Conservation (phyloP, 2,329 filamentous ascomycete genomes). For the Alternaria sp. region DNA sequence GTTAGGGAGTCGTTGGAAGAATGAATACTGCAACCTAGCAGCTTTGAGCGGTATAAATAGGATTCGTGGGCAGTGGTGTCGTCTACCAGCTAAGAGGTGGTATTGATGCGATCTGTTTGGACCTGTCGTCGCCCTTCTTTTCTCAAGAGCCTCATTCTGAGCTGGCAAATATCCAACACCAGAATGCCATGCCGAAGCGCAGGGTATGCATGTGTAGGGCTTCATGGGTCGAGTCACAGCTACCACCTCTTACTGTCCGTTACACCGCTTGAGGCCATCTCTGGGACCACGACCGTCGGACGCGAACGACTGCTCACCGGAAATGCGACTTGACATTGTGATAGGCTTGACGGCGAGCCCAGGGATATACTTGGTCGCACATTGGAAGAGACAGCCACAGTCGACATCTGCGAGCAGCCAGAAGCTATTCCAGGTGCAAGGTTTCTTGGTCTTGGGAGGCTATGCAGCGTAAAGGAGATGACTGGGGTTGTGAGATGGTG, state of each 20-base stretch:
- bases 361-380: neutral
- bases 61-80: neutral
- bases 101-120: neutral
- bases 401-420: neutral
- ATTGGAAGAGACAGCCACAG: neutral
- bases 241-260: neutral
- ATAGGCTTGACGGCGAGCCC: conserved; percentile 3
- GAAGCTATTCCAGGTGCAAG: neutral
- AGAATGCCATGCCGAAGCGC: neutral
- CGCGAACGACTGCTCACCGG: conserved; percentile 3
- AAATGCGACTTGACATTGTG: neutral
- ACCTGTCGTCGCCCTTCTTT: neutral
- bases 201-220: neutral
- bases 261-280: conserved; percentile 14
- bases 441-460: conserved; percentile 2
- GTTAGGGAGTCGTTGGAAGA: neutral
- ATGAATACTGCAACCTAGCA: neutral
- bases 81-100: neutral
- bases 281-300: neutral
- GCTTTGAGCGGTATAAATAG: neutral
- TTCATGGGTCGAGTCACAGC: neutral
- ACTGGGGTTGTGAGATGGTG: conserved; percentile 14
- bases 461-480: conserved; percentile 4
- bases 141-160: conserved; percentile 4
- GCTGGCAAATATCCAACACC: conserved; percentile 4